Conservation (phyloP, 192 early-diverging fungal genomes). For the Geranomyces variabilis region DNA sequence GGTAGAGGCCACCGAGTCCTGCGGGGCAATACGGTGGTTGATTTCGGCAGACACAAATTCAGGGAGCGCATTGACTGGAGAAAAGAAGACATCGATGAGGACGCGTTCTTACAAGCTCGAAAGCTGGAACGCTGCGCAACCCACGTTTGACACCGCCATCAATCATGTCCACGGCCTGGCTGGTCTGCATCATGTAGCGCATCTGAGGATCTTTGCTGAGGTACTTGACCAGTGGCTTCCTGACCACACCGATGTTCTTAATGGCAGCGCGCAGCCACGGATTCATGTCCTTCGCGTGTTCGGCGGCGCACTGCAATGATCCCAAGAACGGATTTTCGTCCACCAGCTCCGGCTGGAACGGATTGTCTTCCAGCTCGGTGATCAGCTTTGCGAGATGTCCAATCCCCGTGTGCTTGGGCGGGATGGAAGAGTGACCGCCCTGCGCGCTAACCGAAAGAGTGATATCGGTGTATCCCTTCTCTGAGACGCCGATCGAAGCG, state of each 20-base stretch:
- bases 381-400: slow-evolving; percentile 36
- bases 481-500: slow-evolving; percentile 32
- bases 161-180: slow-evolving; percentile 52
- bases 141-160: slow-evolving; percentile 47
- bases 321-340: slow-evolving; percentile 35
- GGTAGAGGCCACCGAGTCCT: slow-evolving; percentile 22
- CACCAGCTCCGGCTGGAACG: slow-evolving; percentile 18
- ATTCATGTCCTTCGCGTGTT: slow-evolving; percentile 29
- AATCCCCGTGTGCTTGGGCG: slow-evolving; percentile 46
- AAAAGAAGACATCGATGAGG: too few species aligned
- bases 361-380: slow-evolving; percentile 30
- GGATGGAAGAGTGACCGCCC: slow-evolving; percentile 50
- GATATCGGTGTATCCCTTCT: slow-evolving; percentile 44
- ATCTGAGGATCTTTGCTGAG: slow-evolving; percentile 4
- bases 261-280: slow-evolving; percentile 27
- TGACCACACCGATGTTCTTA: slow-evolving; percentile 8
- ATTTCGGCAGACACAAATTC: slow-evolving; percentile 32
- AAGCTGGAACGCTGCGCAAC: too few species aligned
- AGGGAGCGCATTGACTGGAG: slow-evolving; percentile 47
- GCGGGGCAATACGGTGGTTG: slow-evolving; percentile 48
- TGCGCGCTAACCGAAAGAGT: slow-evolving; percentile 28
- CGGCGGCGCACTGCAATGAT: slow-evolving; percentile 30
- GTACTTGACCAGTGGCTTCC: slow-evolving; percentile 15
- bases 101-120: too few species aligned
- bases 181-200: slow-evolving; percentile 42